These are phyloP conservation scores for Lotmaria passim DNA, from an alignment of 208 protist species.

Conservation along the genomic window DNA sequence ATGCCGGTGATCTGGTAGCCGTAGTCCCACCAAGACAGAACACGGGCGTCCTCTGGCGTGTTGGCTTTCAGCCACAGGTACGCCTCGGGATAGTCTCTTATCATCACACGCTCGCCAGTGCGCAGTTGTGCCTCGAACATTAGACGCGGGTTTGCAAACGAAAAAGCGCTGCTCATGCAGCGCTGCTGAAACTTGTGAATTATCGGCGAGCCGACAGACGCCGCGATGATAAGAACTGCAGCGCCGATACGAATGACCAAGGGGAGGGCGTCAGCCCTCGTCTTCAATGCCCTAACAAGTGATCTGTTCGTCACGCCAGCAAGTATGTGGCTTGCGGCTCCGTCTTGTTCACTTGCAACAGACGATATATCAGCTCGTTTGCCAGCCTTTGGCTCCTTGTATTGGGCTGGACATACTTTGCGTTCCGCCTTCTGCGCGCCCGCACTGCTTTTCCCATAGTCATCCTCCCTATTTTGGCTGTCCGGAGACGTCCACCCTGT, in stretches of 20 bases:
- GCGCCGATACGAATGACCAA: not conserved
- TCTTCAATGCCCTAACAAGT: not conserved
- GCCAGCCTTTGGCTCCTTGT: too few relatives aligned
- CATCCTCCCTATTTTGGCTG: not conserved
- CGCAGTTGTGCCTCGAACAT: slow-evolving; percentile 25
- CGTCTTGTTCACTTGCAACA: too few relatives aligned
- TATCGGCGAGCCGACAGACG: not conserved
- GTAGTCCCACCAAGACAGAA: slow-evolving; percentile 99
- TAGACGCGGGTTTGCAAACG: slow-evolving; percentile 32
- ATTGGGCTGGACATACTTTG: too few relatives aligned
- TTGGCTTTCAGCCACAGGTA: slow-evolving; percentile 97
- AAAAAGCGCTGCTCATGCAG: not conserved
- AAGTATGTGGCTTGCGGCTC: too few relatives aligned
- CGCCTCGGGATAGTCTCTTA: slow-evolving; percentile 97
- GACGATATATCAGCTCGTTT: too few relatives aligned
- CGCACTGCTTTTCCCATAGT: not conserved
- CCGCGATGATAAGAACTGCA: not conserved
- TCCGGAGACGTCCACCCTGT: not conserved
- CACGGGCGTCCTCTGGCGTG: slow-evolving; percentile 92
- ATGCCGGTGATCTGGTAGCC: slow-evolving; percentile 98
- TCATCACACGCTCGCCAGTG: slow-evolving; percentile 46
- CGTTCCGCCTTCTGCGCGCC: too few relatives aligned
- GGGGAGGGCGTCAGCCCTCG: not conserved
- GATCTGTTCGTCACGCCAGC: too few relatives aligned
- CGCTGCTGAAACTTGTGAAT: too few relatives aligned